Base-by-base conservation (phyloP, 2,329 filamentous ascomycete genomes). In the Diaporthe sp. region DNA sequence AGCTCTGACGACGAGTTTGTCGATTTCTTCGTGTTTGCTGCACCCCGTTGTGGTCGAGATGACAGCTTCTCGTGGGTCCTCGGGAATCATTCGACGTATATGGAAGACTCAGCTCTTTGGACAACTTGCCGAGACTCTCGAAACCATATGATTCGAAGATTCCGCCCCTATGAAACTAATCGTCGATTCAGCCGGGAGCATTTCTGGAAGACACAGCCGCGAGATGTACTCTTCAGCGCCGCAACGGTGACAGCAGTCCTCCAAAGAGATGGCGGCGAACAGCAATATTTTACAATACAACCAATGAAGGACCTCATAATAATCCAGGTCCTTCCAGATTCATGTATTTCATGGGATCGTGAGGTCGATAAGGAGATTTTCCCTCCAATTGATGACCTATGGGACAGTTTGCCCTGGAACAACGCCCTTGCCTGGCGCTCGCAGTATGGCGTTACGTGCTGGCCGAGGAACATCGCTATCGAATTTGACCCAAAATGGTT, bases 101-200 rank as follows among this genome's bases (percentile, higher is more conserved):
- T 58, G 28, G 55, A 58, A 17, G 55, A 58, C 19, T 58, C 55
- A 19, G 55, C 28, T 22, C 55, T 58, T n/a, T 58, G 55, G 55
- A 58, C 55, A 58, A 34, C 17, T 37, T 58, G 55, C 19, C 19
- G 55, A 13, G 55, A 58, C 17, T 58, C 55, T 34, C 28, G 55
- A 37, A 37, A 31, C 5, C 55, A 58, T 17, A 58, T 58, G 55
- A n/a, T 37, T 22, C 28, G n/a, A 34, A 58, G 55, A 37, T 58
- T 58, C 31, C 15, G 28, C 28, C 31, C 55, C 6, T 4, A 31
- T 12, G 53, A 55, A n/a, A 55, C 53, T 25, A 19, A 19, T 31
- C 53, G 53, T 31, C 53, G 53, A 19, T 31, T 17, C 12, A n/a
- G 13, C 4, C 53, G 12, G n/a, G n/a, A 55, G 51, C 2, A 17